Conservation (phyloP, 192 early-diverging fungal genomes). For the Coemansia sp. region DNA sequence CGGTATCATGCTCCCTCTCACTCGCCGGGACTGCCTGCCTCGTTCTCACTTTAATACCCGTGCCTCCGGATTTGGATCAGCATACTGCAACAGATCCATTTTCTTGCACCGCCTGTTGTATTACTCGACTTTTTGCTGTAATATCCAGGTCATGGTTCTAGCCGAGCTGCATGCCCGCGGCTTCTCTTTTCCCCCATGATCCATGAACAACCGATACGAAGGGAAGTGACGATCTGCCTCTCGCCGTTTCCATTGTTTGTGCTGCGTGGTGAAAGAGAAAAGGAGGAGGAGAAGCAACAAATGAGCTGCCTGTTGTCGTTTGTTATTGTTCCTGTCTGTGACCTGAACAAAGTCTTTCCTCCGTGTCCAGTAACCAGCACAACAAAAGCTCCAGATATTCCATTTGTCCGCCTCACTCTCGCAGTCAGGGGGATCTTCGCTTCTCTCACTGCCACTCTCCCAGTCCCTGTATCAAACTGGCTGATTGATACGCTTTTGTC, state of each 20-base stretch:
- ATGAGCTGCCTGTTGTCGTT: not conserved
- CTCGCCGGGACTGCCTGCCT: not conserved
- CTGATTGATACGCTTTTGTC: not conserved
- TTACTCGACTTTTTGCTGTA: not conserved
- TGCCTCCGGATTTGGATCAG: not conserved
- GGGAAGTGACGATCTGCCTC: not conserved
- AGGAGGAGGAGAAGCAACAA: not conserved
- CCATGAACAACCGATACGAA: not conserved
- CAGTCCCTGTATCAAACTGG: not conserved
- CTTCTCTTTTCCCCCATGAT: too few species aligned
- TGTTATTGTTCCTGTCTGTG: too few species aligned
- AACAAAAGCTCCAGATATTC: not conserved
- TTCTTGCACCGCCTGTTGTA: not conserved
- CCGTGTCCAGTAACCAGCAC: not conserved
- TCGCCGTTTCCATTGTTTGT: not conserved
- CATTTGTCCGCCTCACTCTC: not conserved
- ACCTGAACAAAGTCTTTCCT: not conserved
- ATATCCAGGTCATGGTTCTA: not conserved
- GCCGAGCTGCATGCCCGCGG: not conserved
- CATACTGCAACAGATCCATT: not conserved
- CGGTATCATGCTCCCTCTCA: not conserved
- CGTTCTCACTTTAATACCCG: not conserved
- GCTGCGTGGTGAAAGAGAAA: too few species aligned
- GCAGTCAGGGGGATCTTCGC: not conserved
- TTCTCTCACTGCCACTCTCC: not conserved